These are phyloP conservation scores for Pseudogymnoascus sp. DNA, from an alignment of 2,329 filamentous ascomycete genomes.

Conservation along the genomic window DNA sequence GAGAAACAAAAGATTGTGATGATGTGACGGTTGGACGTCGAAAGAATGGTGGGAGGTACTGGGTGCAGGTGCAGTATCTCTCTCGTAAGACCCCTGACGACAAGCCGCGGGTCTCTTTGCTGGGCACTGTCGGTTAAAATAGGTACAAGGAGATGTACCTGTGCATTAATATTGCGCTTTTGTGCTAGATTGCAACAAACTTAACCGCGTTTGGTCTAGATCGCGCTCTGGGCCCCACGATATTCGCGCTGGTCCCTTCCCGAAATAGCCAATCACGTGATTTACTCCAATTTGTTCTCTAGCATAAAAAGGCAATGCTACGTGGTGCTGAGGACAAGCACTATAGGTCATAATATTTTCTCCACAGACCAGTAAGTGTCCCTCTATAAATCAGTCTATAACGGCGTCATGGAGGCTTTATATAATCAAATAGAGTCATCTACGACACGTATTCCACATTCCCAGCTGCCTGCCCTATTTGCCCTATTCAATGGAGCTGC, in stretches of 20 bases:
- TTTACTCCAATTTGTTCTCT: background rate
- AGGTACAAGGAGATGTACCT: background rate
- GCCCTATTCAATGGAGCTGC: background rate
- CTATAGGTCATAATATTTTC: too few relatives aligned
- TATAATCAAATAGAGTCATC: background rate
- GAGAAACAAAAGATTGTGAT: background rate
- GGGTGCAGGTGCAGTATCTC: background rate
- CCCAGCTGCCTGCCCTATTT: background rate
- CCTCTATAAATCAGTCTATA: background rate
- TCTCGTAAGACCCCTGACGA: background rate
- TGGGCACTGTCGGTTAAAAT: background rate
- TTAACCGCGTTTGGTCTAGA: background rate
- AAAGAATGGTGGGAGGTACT: background rate
- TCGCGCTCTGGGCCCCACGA: background rate
- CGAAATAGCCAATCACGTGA: background rate
- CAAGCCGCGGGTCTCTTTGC: background rate
- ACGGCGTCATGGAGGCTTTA: background rate
- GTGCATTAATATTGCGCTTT: background rate
- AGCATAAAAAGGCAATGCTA: background rate
- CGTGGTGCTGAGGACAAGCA: too few relatives aligned
- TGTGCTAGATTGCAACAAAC: background rate
- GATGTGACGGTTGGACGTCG: background rate
- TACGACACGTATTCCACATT: too few relatives aligned
- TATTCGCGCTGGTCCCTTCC: background rate
- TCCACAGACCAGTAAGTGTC: too few relatives aligned